Evolutionary conservation across 2,329 filamentous ascomycete genomes (phyloP).

Genomic region (Trichoderma koningiopsis): DNA sequence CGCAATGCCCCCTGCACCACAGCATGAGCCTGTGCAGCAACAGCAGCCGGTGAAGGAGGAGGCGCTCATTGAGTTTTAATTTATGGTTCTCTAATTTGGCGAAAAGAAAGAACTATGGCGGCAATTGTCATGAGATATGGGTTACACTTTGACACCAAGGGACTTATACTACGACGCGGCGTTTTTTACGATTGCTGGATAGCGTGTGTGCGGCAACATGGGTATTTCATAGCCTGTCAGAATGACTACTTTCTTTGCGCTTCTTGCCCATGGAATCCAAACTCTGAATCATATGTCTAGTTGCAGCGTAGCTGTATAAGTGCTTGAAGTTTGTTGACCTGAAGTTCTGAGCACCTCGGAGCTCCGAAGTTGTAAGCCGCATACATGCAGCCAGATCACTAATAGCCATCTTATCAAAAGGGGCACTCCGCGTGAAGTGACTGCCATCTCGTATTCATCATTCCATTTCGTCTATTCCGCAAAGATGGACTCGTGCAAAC

Average conservation of each 20-base stretch:
- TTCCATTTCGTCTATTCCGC: conserved; percentile 4
- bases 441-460: background rate
- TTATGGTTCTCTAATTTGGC: background rate
- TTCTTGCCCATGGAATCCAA: background rate
- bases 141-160: conserved; percentile 1
- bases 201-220: conserved; percentile 20
- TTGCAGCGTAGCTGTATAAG: background rate
- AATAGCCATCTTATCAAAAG: background rate
- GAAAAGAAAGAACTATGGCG: background rate
- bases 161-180: conserved; percentile 4
- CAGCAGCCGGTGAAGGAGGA: conserved; percentile 65
- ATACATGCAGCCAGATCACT: background rate
- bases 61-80: conserved; percentile 74
- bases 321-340: background rate
- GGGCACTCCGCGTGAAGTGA: background rate
- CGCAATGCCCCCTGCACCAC: conserved; percentile 64
- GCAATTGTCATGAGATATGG: background rate
- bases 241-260: conserved; percentile 7
- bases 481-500: background rate
- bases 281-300: background rate
- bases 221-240: conserved; percentile 22
- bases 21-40: conserved; percentile 43
- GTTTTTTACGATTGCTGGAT: conserved; percentile 23
- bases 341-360: background rate
- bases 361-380: background rate